Evolutionary conservation across 108 stramenopile genomes (phyloP), one percentile per base, ranked within the genome.

Genomic region (Fragilaria radians): DNA sequence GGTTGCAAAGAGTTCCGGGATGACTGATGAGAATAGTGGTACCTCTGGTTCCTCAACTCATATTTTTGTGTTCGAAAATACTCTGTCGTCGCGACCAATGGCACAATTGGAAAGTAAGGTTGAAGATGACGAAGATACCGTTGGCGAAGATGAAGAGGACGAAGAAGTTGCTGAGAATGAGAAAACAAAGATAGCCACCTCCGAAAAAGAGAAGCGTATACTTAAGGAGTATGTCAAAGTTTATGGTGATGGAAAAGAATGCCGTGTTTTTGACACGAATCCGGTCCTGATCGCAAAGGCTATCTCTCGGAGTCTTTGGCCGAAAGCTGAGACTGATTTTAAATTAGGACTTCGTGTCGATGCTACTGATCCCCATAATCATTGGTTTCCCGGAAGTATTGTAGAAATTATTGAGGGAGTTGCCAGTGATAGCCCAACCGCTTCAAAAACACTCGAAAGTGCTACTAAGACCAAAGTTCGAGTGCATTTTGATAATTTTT

Each of bases 401-500:
- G 78, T 89, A 14, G 87, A 94, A 59, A 73, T 95, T 48, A 48
- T 75, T 29, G 74, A 81, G 45, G 71, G 59, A 45, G 66, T 4
- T 0, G 47, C 62, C 18, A 61, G 52, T 23, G 73, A 54, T 28
- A 66, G 11, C 4, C 1, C 30, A 1, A 49, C 24, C 0, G n/a
- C n/a, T n/a, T 58, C 21, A 30, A 63, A 51, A 29, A n/a, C n/a
- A n/a, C n/a, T n/a, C n/a, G 55, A 4, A 19, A 19, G 19, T 24
- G 32, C 51, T 28, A 21, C 61, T 18, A 48, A 51, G 56, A 76
- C 45, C 23, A 85, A 83, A 61, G 85, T 89, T 49, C 72, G 67
- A 42, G 76, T 98, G 32, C 96, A 96, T 75, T 98, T 96, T 63
- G 97, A 98, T 66, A 78, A 83, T 48, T 96, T 89, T 71, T 72